phyloP scores from a whole-genome alignment of 2,329 filamentous ascomycete species.

The Scedosporium apiospermum region DNA sequence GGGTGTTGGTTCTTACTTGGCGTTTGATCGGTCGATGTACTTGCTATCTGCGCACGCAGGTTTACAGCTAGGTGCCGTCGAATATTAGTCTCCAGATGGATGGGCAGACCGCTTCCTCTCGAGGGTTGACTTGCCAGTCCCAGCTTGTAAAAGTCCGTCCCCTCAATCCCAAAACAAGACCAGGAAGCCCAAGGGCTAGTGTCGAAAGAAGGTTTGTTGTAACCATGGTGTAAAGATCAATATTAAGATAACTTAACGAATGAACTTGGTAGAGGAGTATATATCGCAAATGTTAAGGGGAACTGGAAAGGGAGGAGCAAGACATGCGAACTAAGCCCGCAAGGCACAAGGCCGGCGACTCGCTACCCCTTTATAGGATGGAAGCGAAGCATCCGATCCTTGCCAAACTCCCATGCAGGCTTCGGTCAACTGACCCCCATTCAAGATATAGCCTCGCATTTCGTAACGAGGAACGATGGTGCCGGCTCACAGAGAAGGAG shows the following conservation, averaged over 20 bases:
- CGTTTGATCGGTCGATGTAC: neutral
- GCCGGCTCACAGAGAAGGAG: neutral
- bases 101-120: neutral
- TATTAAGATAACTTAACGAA: neutral
- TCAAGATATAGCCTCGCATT: neutral
- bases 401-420: neutral
- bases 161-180: neutral
- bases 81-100: neutral
- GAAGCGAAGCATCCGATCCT: neutral
- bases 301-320: neutral
- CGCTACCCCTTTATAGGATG: neutral
- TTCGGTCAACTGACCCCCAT: neutral
- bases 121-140: neutral
- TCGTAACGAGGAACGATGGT: too few relatives aligned
- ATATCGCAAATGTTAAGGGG: neutral
- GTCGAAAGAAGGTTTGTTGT: neutral
- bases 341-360: neutral
- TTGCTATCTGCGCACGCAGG: slow-evolving; percentile 2
- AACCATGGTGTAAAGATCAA: neutral
- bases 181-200: neutral
- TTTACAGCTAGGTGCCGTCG: neutral
- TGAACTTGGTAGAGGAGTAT: neutral
- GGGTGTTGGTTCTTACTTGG: neutral
- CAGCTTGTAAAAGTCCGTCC: slow-evolving; percentile 6
- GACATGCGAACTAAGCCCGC: neutral